Base-by-base conservation (phyloP, 164 flowering plant species). In the Santalum album region DNA sequence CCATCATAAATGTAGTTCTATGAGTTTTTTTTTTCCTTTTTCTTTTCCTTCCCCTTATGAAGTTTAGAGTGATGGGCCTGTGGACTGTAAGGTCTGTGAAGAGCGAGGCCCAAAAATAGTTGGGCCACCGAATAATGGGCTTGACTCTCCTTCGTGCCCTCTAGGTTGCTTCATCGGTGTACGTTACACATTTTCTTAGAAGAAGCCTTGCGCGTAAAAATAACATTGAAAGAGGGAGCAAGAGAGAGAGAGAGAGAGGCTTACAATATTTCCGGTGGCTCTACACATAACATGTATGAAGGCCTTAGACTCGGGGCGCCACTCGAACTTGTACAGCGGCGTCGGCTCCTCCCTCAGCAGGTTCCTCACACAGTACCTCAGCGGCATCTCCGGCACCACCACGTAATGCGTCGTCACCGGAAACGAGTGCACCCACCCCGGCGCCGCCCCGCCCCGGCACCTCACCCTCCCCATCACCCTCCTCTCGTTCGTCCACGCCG, bases 371-470 rank as follows among this genome's bases (percentile, higher is more conserved):
- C 86, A 82, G 49, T 92, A 92, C 63, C 97, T 78, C 55, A 92
- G 60, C 12, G 96, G 80, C 99, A 92, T 92, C 69, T 92, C 99
- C 42, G 99, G 99, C 65, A 89, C 90, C 17, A 92, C 56, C 10
- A 92, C 70, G 21, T 85, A 89, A 52, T 85, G 72, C 54, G 85
- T 87, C 1, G 97, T 89, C 54, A 87, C 86, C 1, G 99, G 86
- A 45, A 92, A 92, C 17, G 96, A 89, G 59, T 92, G 99, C 42
- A 89, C 99, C 99, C 99, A 92, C 0, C 99, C 99, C 0, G 96
- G 85, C 0, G 90, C 62, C 0, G 94, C 90, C 5, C 99, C 90
- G 2, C 88, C 87, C 12, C 83, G 63, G 50, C 99, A 89, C n/a
- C 69, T 53, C 22, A 87, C 94, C 61, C 99, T 52, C 5, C 99